Percentiles rank a stretch among this genome's conserved stretches.
Evolutionary conservation across 2,329 filamentous ascomycete species (phyloP).

Genomic region (Phialophora tarda): DNA sequence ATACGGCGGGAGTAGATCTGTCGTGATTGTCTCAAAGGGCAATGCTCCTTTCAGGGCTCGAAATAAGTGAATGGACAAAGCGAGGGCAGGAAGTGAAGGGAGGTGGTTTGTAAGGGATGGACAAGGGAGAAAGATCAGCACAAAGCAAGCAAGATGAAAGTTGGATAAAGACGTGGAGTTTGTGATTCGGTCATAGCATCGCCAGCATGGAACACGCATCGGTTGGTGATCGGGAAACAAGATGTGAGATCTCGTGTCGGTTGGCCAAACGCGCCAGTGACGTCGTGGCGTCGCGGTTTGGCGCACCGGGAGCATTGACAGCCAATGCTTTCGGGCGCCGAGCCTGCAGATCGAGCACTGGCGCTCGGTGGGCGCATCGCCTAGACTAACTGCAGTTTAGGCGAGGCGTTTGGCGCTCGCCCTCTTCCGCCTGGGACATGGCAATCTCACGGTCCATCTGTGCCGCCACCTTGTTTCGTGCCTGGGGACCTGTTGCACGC

Average conservation of each 20-base stretch:
- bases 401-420: not conserved
- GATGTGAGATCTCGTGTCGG: constrained; percentile 12
- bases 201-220: not conserved
- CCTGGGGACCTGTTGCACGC: not conserved
- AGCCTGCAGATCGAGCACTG: constrained; percentile 14
- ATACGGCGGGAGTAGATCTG: not conserved
- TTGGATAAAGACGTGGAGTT: constrained; percentile 15
- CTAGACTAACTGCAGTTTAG: constrained; percentile 18
- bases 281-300: constrained; percentile 1
- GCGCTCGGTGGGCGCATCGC: not conserved
- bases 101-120: constrained; percentile 18
- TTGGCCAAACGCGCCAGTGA: constrained; percentile 8
- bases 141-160: constrained; percentile 18
- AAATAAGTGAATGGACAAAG: constrained; percentile 24
- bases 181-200: not conserved
- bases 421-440: constrained; percentile 1
- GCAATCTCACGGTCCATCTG: constrained; percentile 5
- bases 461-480: not conserved
- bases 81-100: not conserved
- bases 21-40: not conserved
- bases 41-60: constrained; percentile 13
- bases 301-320: not conserved
- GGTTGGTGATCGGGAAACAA: not conserved
- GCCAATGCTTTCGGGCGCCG: constrained; percentile 10
- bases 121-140: constrained; percentile 17